phyloP scores from a whole-genome alignment of 1,139 yeast species.

The Zhuliangozyma parablackwelliae region DNA sequence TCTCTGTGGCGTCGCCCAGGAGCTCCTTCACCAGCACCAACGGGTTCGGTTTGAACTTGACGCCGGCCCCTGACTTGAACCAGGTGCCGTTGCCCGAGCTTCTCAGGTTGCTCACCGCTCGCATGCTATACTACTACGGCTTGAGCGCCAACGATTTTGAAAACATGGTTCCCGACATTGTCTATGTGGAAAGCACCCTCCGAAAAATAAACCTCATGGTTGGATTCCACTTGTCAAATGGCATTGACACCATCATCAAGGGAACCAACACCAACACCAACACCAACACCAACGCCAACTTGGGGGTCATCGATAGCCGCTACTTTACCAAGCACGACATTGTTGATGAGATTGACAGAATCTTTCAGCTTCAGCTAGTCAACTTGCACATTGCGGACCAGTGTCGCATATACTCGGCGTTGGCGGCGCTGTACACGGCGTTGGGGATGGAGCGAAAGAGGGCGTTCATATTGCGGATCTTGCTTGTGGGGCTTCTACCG shows the following conservation, averaged over 20 bases:
- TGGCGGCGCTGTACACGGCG: constrained; percentile 62
- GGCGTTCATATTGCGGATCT: constrained; percentile 62
- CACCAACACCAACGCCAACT: constrained; percentile 19
- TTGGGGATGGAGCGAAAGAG: constrained; percentile 64
- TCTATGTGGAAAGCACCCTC: constrained; percentile 68
- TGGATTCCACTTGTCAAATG: constrained; percentile 36
- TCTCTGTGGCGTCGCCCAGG: constrained; percentile 26
- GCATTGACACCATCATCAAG: constrained; percentile 26
- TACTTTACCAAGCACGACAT: constrained; percentile 36
- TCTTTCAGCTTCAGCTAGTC: constrained; percentile 34
- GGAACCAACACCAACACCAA: not conserved
- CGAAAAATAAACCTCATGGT: constrained; percentile 63
- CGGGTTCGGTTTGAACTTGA: constrained; percentile 11
- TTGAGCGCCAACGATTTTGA: constrained; percentile 56
- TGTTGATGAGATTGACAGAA: constrained; percentile 46
- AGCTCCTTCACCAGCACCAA: constrained; percentile 22
- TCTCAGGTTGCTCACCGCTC: constrained; percentile 40
- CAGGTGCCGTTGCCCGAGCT: constrained; percentile 42
- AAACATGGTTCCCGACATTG: constrained; percentile 79
- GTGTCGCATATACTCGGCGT: constrained; percentile 56
- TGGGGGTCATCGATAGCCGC: constrained; percentile 2
- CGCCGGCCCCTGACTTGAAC: constrained; percentile 18
- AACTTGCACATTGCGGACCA: constrained; percentile 51
- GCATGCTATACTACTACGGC: constrained; percentile 55
- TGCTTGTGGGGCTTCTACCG: constrained; percentile 51